Evolutionary conservation across 768 basidiomycete genomes (phyloP).

Genomic region (Boletus pseudopeckii): DNA sequence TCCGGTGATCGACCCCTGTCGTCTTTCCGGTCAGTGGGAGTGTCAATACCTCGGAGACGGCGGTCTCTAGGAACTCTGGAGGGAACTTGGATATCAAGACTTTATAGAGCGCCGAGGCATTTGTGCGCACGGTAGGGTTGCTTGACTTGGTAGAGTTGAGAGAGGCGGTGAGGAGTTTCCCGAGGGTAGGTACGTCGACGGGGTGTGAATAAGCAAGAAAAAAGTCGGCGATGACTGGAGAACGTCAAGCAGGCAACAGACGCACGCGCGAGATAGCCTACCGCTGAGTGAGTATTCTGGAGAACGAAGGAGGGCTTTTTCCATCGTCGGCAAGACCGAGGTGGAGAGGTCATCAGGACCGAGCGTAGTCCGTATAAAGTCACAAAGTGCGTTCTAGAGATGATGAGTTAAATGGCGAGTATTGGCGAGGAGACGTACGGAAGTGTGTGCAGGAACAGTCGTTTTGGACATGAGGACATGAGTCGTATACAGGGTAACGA

Average conservation of each 20-base stretch:
- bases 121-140: constrained; percentile 56
- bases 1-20: constrained; percentile 80
- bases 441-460: constrained; percentile 54
- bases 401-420: constrained; percentile 7
- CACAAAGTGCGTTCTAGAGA: constrained; percentile 49
- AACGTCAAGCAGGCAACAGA: background rate
- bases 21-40: constrained; percentile 85
- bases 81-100: constrained; percentile 35
- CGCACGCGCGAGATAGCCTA: constrained; percentile 29
- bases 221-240: constrained; percentile 55
- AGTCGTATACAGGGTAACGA: constrained; percentile 57
- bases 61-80: constrained; percentile 39
- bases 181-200: constrained; percentile 47
- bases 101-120: constrained; percentile 58
- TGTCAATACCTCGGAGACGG: constrained; percentile 64
- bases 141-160: constrained; percentile 73
- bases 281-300: constrained; percentile 74
- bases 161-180: constrained; percentile 52
- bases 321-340: constrained; percentile 65
- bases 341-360: constrained; percentile 48
- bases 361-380: constrained; percentile 57
- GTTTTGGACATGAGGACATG: constrained; percentile 67
- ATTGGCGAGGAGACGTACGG: constrained; percentile 39
- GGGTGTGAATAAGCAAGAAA: constrained; percentile 51
- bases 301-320: constrained; percentile 77